A percentile compares a stretch with the other conserved stretches of the same genome.
phyloP scores from a whole-genome alignment of 2,329 filamentous ascomycete genomes.

The Ramularia endophylla region DNA sequence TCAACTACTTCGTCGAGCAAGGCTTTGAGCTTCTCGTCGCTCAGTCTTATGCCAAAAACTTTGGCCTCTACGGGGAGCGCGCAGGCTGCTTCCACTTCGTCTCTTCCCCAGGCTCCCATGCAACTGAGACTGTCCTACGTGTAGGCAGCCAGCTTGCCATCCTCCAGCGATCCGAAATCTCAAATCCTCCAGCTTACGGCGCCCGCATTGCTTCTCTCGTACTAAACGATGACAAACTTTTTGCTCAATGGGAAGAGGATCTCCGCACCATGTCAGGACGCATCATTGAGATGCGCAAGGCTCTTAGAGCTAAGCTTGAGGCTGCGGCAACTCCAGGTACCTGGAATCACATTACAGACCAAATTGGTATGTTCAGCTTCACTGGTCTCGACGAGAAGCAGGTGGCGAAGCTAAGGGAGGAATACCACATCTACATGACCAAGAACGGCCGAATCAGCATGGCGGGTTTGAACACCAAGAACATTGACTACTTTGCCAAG shows the following conservation, averaged over 20 bases:
- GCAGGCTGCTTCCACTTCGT: conserved; percentile 96
- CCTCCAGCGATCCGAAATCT: conserved; percentile 94
- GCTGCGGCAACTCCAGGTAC: conserved; percentile 76
- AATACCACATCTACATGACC: conserved; percentile 80
- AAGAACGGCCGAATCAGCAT: conserved; percentile 98
- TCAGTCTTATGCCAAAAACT: conserved; percentile 52
- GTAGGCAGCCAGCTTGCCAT: conserved; percentile 87
- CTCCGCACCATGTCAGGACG: conserved; percentile 89
- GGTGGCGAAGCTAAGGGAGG: conserved; percentile 62
- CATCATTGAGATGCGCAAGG: conserved; percentile 85
- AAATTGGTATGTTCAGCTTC: conserved; percentile 99
- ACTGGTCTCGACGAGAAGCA: conserved; percentile 71
- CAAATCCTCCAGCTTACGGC: conserved; percentile 91
- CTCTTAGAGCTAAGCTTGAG: conserved; percentile 73
- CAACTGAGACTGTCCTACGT: conserved; percentile 52
- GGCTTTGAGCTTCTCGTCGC: conserved; percentile 64
- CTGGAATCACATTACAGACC: conserved; percentile 96
- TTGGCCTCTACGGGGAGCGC: conserved; percentile 89
- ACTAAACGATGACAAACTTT: conserved; percentile 75
- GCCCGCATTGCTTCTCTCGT: conserved; percentile 80
- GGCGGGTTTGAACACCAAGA: conserved; percentile 91
- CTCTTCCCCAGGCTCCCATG: conserved; percentile 63
- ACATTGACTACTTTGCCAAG: conserved; percentile 88
- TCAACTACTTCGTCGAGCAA: conserved; percentile 88
- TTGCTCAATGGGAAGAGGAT: conserved; percentile 88